Evolutionary conservation across 106 monocot genomes (phyloP).

Genomic region (Phalaenopsis equestris): DNA sequence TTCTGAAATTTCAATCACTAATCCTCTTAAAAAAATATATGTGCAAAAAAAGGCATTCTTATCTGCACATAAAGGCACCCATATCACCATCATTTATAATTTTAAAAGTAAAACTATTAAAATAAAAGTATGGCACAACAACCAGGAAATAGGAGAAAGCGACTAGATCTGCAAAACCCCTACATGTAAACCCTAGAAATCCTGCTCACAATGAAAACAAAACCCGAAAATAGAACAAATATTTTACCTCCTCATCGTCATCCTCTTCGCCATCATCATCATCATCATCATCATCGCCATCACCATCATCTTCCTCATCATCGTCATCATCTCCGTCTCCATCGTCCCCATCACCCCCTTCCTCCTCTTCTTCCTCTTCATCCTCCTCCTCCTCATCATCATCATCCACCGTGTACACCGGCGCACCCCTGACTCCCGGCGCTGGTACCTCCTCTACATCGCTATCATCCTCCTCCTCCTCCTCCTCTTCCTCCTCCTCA

Average conservation of each 20-base stretch:
- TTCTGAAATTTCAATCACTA: too few relatives aligned
- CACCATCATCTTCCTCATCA: neutral
- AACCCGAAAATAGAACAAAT: neutral
- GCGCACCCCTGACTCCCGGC: neutral
- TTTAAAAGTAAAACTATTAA: too few relatives aligned
- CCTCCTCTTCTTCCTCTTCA: neutral
- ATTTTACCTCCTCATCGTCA: neutral
- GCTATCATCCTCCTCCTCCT: neutral
- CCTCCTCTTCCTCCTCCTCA: neutral
- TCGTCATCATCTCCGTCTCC: neutral
- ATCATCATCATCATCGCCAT: neutral
- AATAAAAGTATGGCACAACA: neutral
- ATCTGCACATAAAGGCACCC: too few relatives aligned
- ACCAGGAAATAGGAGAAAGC: neutral
- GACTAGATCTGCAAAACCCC: neutral
- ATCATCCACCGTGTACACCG: neutral
- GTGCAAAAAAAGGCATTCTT: too few relatives aligned
- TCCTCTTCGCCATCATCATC: neutral
- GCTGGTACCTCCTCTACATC: neutral
- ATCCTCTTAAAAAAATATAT: too few relatives aligned
- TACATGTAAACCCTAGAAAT: neutral
- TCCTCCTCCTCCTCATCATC: neutral
- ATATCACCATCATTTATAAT: too few relatives aligned
- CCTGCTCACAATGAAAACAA: neutral
- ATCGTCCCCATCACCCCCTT: neutral